These are phyloP conservation scores for Kazachstania viticola DNA, from an alignment of 805 yeast species.

Conservation along the genomic window DNA sequence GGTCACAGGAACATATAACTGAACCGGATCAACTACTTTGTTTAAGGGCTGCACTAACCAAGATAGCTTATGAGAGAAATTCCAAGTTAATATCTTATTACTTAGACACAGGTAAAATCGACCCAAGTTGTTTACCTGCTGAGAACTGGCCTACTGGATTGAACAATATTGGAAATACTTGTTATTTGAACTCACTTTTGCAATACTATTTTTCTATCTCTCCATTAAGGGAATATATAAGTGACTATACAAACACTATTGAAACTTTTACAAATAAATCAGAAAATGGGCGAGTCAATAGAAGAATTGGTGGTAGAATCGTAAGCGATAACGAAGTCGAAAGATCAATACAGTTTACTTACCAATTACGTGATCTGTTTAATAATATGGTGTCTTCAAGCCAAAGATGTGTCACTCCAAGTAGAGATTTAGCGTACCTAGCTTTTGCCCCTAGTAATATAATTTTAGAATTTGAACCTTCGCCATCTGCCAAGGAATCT, in stretches of 20 bases:
- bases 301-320: slow-evolving; percentile 80
- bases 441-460: slow-evolving; percentile 69
- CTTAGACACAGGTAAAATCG: slow-evolving; percentile 50
- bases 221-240: slow-evolving; percentile 61
- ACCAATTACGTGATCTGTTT: slow-evolving; percentile 60
- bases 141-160: slow-evolving; percentile 83
- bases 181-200: slow-evolving; percentile 80
- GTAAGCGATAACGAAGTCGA: slow-evolving; percentile 71
- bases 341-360: slow-evolving; percentile 73
- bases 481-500: neutral
- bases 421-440: slow-evolving; percentile 72
- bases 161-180: slow-evolving; percentile 91
- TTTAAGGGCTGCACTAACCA: slow-evolving; percentile 46
- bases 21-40: slow-evolving; percentile 38
- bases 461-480: slow-evolving; percentile 45
- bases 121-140: slow-evolving; percentile 46
- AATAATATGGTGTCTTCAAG: slow-evolving; percentile 53
- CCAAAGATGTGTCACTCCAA: slow-evolving; percentile 63
- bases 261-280: slow-evolving; percentile 18
- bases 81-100: slow-evolving; percentile 47
- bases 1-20: slow-evolving; percentile 16
- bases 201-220: slow-evolving; percentile 83
- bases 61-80: slow-evolving; percentile 41
- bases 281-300: slow-evolving; percentile 10
- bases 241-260: slow-evolving; percentile 38